Evolutionary conservation across 176 grass and related monocot genomes (phyloP).

Genomic region (Leersia perrieri): DNA sequence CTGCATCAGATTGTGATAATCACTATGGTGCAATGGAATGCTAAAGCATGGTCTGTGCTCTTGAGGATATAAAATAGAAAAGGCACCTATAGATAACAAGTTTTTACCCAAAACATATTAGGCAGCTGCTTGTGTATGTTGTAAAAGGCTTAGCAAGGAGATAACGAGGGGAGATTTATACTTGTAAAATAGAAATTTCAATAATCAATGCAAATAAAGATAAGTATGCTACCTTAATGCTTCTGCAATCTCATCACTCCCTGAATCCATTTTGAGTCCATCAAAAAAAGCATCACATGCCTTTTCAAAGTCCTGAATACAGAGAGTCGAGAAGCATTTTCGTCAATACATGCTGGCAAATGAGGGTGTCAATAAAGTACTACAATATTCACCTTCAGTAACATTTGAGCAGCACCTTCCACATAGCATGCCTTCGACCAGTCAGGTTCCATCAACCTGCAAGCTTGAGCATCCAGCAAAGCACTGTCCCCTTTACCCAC

Average conservation of each 20-base stretch:
- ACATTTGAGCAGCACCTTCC: slow-evolving; percentile 41
- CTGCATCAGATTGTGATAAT: too few species aligned
- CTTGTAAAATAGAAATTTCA: too few species aligned
- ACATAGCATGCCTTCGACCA: slow-evolving; percentile 47
- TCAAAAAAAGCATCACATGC: neutral
- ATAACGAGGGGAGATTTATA: too few species aligned
- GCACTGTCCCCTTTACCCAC: slow-evolving; percentile 29
- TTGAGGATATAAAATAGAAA: too few species aligned
- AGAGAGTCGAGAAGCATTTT: neutral
- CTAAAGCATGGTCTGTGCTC: too few species aligned
- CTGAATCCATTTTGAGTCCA: neutral
- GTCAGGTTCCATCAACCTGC: neutral
- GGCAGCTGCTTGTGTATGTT: too few species aligned
- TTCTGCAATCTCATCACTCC: neutral
- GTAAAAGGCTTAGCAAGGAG: too few species aligned
- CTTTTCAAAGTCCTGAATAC: neutral
- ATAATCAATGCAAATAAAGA: too few species aligned
- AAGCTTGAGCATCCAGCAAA: slow-evolving; percentile 34
- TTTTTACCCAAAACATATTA: too few species aligned
- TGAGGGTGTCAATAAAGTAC: too few species aligned
- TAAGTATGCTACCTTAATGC: neutral
- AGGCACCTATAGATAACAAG: too few species aligned
- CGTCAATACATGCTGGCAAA: neutral
- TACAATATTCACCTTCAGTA: slow-evolving; percentile 33
- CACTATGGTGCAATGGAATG: too few species aligned